A percentile compares a stretch with the other conserved stretches of the same genome.
phyloP scores from a whole-genome alignment of 352 stramenopile species.

The Phytophthora chlamydospora region DNA sequence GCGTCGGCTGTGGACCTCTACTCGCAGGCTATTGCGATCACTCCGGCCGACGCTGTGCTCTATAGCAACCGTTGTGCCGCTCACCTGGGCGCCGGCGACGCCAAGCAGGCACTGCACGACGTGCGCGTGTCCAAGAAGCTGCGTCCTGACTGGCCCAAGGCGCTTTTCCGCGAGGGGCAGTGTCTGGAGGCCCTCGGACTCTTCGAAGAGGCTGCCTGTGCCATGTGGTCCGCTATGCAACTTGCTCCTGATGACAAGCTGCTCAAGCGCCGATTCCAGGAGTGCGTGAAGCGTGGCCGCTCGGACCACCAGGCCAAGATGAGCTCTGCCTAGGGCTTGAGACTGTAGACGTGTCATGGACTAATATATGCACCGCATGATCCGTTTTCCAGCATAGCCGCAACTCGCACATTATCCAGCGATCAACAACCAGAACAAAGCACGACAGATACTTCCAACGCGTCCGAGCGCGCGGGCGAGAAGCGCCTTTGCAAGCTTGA shows the following conservation, averaged over 20 bases:
- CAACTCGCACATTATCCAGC: no score
- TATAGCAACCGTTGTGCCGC: constrained; percentile 88
- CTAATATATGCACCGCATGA: constrained; percentile 33
- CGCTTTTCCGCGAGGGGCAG: constrained; percentile 84
- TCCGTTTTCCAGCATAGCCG: background rate
- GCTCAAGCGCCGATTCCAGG: constrained; percentile 85
- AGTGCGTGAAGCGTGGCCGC: constrained; percentile 74
- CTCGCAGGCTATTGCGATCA: constrained; percentile 68
- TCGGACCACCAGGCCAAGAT: constrained; percentile 62
- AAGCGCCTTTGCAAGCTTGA: no score
- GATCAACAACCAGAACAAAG: no score
- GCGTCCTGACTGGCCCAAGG: constrained; percentile 84
- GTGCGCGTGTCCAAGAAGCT: constrained; percentile 84
- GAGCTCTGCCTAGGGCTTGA: constrained; percentile 21
- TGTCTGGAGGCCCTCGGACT: constrained; percentile 75
- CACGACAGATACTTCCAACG: no score
- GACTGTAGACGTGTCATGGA: constrained; percentile 23
- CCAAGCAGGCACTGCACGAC: constrained; percentile 75
- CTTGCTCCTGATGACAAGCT: constrained; percentile 74
- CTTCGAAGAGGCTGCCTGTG: constrained; percentile 76
- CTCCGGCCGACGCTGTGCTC: constrained; percentile 58
- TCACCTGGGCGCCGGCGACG: constrained; percentile 57
- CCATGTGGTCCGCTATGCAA: constrained; percentile 80
- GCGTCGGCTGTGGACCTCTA: constrained; percentile 56
- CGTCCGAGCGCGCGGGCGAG: no score